These are phyloP conservation scores for Aspergillus diversus DNA, from an alignment of 495 filamentous ascomycete genomes.

Conservation along the genomic window DNA sequence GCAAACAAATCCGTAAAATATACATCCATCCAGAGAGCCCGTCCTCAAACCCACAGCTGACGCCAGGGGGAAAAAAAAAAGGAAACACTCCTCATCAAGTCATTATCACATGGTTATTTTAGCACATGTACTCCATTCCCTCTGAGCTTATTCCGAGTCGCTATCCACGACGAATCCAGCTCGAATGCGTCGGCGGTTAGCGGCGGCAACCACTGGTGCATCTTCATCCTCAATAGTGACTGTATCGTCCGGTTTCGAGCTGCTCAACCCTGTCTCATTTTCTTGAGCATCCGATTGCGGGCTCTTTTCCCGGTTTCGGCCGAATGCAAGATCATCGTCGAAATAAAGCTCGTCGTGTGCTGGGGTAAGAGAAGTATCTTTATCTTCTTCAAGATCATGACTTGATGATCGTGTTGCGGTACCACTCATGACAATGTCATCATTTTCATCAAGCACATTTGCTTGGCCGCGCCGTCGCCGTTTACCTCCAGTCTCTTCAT, in stretches of 20 bases:
- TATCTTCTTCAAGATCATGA: slow-evolving; percentile 27
- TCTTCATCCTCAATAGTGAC: slow-evolving; percentile 37
- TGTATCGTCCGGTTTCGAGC: slow-evolving; percentile 14
- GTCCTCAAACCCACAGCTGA: slow-evolving; percentile 6
- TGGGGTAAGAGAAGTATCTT: slow-evolving; percentile 36
- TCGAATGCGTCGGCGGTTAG: slow-evolving; percentile 43
- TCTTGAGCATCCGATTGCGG: slow-evolving; percentile 17
- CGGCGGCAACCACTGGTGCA: slow-evolving; percentile 28
- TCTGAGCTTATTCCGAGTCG: slow-evolving; percentile 47
- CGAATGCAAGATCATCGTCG: slow-evolving; percentile 44
- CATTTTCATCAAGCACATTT: slow-evolving; percentile 31
- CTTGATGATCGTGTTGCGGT: slow-evolving; percentile 28
- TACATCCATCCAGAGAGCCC: slow-evolving; percentile 1
- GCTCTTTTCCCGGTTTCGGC: slow-evolving; percentile 31
- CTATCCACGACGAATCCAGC: slow-evolving; percentile 56
- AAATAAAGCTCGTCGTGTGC: slow-evolving; percentile 42
- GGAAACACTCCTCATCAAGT: slow-evolving; percentile 34
- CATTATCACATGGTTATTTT: slow-evolving; percentile 26
- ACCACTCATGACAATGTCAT: slow-evolving; percentile 43
- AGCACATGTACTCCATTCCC: background rate
- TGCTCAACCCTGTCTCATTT: slow-evolving; percentile 14
- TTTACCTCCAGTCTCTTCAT: slow-evolving; percentile 31
- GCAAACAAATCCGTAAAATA: background rate
- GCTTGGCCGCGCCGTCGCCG: slow-evolving; percentile 35
- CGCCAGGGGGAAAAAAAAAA: slow-evolving; percentile 3